These are phyloP conservation scores for Trypanosoma lewisi DNA, from an alignment of 208 protist genomes.

Conservation along the genomic window DNA sequence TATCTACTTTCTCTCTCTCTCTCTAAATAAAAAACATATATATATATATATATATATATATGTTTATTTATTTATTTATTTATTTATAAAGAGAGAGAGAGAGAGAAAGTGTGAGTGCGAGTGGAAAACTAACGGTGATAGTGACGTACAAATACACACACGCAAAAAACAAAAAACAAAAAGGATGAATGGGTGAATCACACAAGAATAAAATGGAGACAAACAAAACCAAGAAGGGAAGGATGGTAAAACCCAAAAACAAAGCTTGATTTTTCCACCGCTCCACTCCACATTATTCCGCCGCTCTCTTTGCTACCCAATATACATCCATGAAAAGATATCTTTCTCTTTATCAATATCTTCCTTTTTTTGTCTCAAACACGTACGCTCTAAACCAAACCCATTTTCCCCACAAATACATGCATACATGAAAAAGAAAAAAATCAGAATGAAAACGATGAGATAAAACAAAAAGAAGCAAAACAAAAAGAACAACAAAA, in stretches of 20 bases:
- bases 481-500: conserved; percentile 14
- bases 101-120: too few species aligned
- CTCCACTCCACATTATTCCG: too few species aligned
- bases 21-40: too few species aligned
- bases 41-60: too few species aligned
- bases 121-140: too few species aligned
- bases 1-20: too few species aligned
- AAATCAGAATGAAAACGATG: conserved; percentile 3
- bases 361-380: too few species aligned
- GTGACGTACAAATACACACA: too few species aligned
- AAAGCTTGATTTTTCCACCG: background rate
- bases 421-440: conserved; percentile 5
- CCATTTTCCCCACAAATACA: conserved; percentile 18
- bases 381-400: too few species aligned
- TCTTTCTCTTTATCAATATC: conserved; percentile 2
- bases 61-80: too few species aligned
- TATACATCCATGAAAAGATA: background rate
- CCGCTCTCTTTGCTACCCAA: background rate
- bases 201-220: background rate
- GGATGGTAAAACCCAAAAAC: background rate
- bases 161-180: conserved; percentile 11
- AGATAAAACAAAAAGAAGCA: conserved; percentile 11
- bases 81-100: too few species aligned
- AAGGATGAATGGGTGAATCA: background rate
- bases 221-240: background rate